Evolutionary conservation across 2,329 filamentous ascomycete genomes (phyloP).

Genomic region (Pseudocercospora vitis): DNA sequence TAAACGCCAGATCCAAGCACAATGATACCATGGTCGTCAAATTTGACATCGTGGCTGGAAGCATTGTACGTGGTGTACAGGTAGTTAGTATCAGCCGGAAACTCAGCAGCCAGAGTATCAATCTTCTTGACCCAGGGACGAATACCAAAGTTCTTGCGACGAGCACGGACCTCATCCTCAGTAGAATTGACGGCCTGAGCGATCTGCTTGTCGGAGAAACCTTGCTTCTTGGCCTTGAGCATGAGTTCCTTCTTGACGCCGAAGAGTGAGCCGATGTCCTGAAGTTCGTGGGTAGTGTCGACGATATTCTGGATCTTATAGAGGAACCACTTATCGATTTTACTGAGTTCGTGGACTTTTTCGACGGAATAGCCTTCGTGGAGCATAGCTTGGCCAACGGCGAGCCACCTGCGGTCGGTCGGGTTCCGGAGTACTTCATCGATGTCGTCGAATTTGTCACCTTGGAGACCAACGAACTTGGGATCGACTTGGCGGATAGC

Average conservation of each 20-base stretch:
- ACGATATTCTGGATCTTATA: conserved; percentile 98
- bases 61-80: conserved; percentile 98
- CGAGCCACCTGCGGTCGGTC: conserved; percentile 94
- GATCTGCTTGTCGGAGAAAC: conserved; percentile 97
- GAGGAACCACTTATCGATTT: conserved; percentile 99
- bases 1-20: conserved; percentile 95
- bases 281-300: conserved; percentile 80
- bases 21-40: conserved; percentile 86
- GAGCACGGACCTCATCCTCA: conserved; percentile 85
- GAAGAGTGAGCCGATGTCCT: conserved; percentile 78
- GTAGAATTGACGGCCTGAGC: conserved; percentile 78
- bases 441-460: conserved; percentile 88
- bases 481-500: conserved; percentile 97
- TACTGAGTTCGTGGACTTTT: conserved; percentile 85
- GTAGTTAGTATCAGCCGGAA: conserved; percentile 93
- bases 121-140: conserved; percentile 98
- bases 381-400: conserved; percentile 95
- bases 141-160: conserved; percentile 82
- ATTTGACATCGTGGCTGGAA: conserved; percentile 85
- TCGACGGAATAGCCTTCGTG: conserved; percentile 96
- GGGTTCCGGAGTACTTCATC: conserved; percentile 89
- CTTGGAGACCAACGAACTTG: conserved; percentile 87
- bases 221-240: conserved; percentile 91
- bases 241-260: conserved; percentile 86
- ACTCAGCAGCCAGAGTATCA: conserved; percentile 94